A percentile compares a stretch with the other conserved stretches of the same genome.
phyloP scores from a whole-genome alignment of 805 yeast species.

The Starmerella stigmatis region DNA sequence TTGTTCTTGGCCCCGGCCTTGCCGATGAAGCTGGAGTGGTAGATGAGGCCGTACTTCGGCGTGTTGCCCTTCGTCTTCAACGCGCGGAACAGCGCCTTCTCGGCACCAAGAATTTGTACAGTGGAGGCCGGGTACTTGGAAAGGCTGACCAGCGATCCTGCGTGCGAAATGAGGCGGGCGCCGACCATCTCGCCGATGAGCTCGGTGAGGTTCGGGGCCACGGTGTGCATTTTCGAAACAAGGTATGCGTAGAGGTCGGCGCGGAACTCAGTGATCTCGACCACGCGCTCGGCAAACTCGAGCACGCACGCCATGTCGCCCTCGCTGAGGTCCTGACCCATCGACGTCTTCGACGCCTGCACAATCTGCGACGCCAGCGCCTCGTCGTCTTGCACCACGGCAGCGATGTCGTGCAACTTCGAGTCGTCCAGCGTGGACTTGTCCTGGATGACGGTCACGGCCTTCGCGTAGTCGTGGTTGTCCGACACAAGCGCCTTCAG shows the following conservation, averaged over 20 bases:
- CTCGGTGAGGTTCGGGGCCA: slow-evolving; percentile 94
- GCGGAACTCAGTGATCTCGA: slow-evolving; percentile 84
- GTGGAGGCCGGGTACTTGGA: slow-evolving; percentile 99
- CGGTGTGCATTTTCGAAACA: slow-evolving; percentile 91
- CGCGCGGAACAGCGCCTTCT: slow-evolving; percentile 92
- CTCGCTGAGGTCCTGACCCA: slow-evolving; percentile 97
- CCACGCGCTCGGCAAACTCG: slow-evolving; percentile 88
- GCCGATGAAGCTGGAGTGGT: slow-evolving; percentile 90
- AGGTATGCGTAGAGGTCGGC: slow-evolving; percentile 71
- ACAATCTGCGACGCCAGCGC: slow-evolving; percentile 83
- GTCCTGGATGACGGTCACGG: slow-evolving; percentile 74
- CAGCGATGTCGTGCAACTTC: slow-evolving; percentile 75
- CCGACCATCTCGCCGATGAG: slow-evolving; percentile 98
- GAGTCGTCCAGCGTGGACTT: slow-evolving; percentile 54
- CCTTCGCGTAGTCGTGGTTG: slow-evolving; percentile 74
- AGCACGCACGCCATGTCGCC: slow-evolving; percentile 86
- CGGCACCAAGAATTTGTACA: slow-evolving; percentile 95
- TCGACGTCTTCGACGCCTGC: slow-evolving; percentile 90
- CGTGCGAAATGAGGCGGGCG: slow-evolving; percentile 95
- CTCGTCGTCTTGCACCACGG: slow-evolving; percentile 81
- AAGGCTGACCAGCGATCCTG: slow-evolving; percentile 92
- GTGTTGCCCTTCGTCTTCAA: slow-evolving; percentile 94
- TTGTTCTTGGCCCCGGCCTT: slow-evolving; percentile 92
- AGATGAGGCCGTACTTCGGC: slow-evolving; percentile 90
- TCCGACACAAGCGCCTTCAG: slow-evolving; percentile 84